A percentile compares a stretch with the other conserved stretches of the same genome.
phyloP scores from a whole-genome alignment of 345 rosid genomes.

The Corchorus olitorius region DNA sequence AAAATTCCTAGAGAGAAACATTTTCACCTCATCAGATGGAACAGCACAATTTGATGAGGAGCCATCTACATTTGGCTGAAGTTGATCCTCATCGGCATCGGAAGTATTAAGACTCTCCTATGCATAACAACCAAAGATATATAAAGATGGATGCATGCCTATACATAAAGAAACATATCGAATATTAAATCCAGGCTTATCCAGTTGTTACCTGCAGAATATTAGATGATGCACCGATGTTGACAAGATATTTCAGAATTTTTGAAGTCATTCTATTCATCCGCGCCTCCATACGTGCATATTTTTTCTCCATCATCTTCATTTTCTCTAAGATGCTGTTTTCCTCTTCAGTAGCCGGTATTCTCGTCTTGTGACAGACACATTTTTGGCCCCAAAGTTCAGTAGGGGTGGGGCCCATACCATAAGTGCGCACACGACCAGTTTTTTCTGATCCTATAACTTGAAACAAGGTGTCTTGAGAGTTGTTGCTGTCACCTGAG shows the following conservation, averaged over 20 bases:
- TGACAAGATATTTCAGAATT: constrained; percentile 12
- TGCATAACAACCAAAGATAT: not conserved
- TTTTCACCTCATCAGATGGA: not conserved
- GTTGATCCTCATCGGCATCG: not conserved
- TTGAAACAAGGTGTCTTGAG: too few species aligned
- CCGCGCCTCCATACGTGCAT: not conserved
- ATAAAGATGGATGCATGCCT: not conserved
- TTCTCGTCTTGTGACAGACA: not conserved
- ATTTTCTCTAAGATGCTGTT: not conserved
- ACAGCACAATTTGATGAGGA: not conserved
- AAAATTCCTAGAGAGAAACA: not conserved
- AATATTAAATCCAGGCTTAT: too few species aligned
- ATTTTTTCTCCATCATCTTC: constrained; percentile 2
- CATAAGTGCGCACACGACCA: too few species aligned
- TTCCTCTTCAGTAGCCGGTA: not conserved
- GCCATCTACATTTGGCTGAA: not conserved
- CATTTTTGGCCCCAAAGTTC: not conserved
- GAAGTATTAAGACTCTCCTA: not conserved
- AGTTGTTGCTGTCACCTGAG: too few species aligned
- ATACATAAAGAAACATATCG: not conserved
- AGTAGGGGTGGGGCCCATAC: not conserved
- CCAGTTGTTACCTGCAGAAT: not conserved
- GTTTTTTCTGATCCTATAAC: too few species aligned
- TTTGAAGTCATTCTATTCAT: constrained; percentile 13
- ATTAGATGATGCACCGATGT: constrained; percentile 5